A percentile compares a stretch with the other conserved stretches of the same genome.
These are phyloP conservation scores for Hortaea sp. DNA, from an alignment of 2,329 filamentous ascomycete species.

Conservation along the genomic window DNA sequence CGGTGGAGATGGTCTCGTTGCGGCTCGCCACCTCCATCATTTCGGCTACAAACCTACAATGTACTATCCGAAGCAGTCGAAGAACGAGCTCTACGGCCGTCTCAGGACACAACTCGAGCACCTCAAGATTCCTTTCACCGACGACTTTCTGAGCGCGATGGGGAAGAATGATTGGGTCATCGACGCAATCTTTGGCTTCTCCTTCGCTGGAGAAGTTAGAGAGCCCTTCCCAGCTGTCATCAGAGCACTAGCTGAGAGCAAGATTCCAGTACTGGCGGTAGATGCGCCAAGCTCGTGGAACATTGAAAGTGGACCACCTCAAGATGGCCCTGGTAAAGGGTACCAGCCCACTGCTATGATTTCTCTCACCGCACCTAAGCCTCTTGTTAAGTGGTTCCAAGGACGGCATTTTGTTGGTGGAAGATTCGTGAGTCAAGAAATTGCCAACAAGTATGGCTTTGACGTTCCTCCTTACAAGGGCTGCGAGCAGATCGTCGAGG, in stretches of 20 bases:
- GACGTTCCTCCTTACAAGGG: conserved; percentile 76
- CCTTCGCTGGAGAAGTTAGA: conserved; percentile 83
- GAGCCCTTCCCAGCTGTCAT: conserved; percentile 84
- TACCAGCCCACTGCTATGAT: conserved; percentile 76
- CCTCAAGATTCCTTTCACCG: conserved; percentile 70
- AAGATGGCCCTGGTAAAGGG: conserved; percentile 62
- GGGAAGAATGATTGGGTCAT: conserved; percentile 67
- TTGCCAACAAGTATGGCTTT: conserved; percentile 78
- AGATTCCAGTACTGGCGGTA: conserved; percentile 71
- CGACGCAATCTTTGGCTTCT: conserved; percentile 93
- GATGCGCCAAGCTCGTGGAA: conserved; percentile 94
- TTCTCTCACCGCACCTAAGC: conserved; percentile 88
- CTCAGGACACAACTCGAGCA: conserved; percentile 76
- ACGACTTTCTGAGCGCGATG: conserved; percentile 64
- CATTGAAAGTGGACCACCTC: conserved; percentile 75
- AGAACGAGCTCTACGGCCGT: conserved; percentile 83
- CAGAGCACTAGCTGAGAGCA: conserved; percentile 59
- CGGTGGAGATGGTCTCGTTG: conserved; percentile 85
- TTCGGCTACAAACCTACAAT: conserved; percentile 84
- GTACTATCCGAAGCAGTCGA: conserved; percentile 87
- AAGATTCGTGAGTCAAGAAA: conserved; percentile 67
- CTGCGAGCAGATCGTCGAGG: conserved; percentile 80
- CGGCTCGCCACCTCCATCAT: conserved; percentile 80
- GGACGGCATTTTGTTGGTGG: conserved; percentile 90
- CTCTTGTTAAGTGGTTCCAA: conserved; percentile 69